Percentiles rank a stretch among this genome's conserved stretches.
phyloP scores from a whole-genome alignment of 2,329 filamentous ascomycete genomes.

The Nothophaeocryptopus gaeumannii region DNA sequence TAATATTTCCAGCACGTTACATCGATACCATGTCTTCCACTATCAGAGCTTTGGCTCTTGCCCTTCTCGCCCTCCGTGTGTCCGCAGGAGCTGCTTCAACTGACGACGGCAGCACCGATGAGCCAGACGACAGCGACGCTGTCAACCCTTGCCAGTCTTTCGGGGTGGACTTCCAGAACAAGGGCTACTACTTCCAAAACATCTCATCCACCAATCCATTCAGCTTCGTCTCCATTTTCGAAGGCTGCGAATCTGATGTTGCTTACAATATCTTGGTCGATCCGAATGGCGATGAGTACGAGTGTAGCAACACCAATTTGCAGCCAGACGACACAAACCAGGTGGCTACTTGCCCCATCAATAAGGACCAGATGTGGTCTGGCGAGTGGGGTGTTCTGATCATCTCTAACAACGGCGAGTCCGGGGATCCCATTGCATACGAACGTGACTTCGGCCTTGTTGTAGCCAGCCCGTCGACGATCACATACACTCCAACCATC shows the following conservation, averaged over 20 bases:
- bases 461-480: constrained; percentile 30
- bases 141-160: constrained; percentile 26
- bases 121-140: neutral
- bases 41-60: constrained; percentile 1
- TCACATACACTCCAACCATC: constrained; percentile 20
- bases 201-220: constrained; percentile 40
- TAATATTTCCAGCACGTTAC: neutral
- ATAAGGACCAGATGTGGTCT: constrained; percentile 42
- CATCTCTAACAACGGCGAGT: constrained; percentile 42
- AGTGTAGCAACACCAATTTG: constrained; percentile 3
- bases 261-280: constrained; percentile 46
- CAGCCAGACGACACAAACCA: constrained; percentile 7
- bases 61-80: neutral
- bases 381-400: constrained; percentile 46
- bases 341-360: constrained; percentile 32
- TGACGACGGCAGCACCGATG: too few relatives aligned
- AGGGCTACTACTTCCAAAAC: constrained; percentile 47
- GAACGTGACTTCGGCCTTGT: constrained; percentile 41
- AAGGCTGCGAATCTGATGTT: constrained; percentile 38
- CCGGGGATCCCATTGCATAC: constrained; percentile 43
- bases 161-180: constrained; percentile 44
- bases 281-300: constrained; percentile 38
- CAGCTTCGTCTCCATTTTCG: constrained; percentile 24
- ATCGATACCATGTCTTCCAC: too few relatives aligned
- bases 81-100: neutral